Evolutionary conservation across 805 yeast species (phyloP).

Genomic region (Yarrowia sp.): DNA sequence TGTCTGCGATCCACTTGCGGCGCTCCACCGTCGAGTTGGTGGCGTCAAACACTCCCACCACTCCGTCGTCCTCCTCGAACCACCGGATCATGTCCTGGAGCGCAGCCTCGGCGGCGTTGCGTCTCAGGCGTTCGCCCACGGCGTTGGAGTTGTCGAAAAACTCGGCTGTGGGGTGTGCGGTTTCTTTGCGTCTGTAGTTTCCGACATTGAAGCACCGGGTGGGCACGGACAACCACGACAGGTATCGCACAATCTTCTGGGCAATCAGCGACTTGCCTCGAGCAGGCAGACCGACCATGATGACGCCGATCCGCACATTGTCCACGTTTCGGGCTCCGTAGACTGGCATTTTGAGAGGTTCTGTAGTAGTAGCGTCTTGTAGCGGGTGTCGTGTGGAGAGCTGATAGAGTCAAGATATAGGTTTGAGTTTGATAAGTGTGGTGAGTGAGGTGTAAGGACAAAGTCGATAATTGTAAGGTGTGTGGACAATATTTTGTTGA

Average conservation of each 20-base stretch:
- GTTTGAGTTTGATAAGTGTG: constrained; percentile 22
- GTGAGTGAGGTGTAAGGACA: too few species aligned
- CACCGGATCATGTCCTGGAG: constrained; percentile 82
- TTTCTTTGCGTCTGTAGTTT: constrained; percentile 71
- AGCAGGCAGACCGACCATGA: constrained; percentile 55
- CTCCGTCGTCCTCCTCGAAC: constrained; percentile 81
- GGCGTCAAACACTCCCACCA: constrained; percentile 93
- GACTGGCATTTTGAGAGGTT: constrained; percentile 14
- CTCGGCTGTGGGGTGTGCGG: constrained; percentile 72
- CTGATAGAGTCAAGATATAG: constrained; percentile 15
- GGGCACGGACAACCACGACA: constrained; percentile 88
- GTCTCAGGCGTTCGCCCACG: constrained; percentile 68
- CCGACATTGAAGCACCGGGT: constrained; percentile 93
- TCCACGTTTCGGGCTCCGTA: constrained; percentile 38
- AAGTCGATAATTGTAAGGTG: background rate
- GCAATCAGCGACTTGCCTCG: constrained; percentile 95
- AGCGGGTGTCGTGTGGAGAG: constrained; percentile 15
- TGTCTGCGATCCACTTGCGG: constrained; percentile 64
- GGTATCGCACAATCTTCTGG: constrained; percentile 87
- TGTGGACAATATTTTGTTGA: background rate
- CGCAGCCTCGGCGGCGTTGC: constrained; percentile 74
- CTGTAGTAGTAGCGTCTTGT: background rate
- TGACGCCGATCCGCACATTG: constrained; percentile 45
- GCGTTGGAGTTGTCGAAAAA: constrained; percentile 74
- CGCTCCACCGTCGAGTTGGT: constrained; percentile 83